Conservation (phyloP, 257 asterid genomes). For the Rhazya stricta region DNA sequence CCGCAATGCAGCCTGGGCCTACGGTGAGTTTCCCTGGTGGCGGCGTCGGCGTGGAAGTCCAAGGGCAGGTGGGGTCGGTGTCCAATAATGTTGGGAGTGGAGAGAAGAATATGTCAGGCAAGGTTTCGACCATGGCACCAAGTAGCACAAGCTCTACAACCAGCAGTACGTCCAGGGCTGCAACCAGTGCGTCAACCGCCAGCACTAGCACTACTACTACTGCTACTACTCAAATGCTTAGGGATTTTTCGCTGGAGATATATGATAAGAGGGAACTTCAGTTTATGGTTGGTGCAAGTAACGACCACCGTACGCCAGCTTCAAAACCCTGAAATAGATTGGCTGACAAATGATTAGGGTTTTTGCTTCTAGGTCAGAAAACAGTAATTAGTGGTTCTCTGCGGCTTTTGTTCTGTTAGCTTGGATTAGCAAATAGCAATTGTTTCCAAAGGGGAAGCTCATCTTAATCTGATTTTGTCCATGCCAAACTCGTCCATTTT, state of each 20-base stretch:
- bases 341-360: background rate
- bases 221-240: conserved; percentile 38
- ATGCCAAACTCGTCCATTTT: background rate
- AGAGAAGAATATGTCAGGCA: conserved; percentile 16
- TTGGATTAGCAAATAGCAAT: background rate
- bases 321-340: conserved; percentile 29
- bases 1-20: conserved; percentile 27
- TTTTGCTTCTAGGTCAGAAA: background rate
- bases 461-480: background rate
- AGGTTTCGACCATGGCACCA: conserved; percentile 36
- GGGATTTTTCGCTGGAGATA: conserved; percentile 56
- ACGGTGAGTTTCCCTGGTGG: conserved; percentile 15
- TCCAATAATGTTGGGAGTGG: conserved; percentile 14
- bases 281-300: conserved; percentile 46
- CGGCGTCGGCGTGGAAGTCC: conserved; percentile 17
- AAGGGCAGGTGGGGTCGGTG: conserved; percentile 10
- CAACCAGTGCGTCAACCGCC: conserved; percentile 20
- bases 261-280: conserved; percentile 75
- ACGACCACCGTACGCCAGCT: conserved; percentile 34
- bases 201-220: background rate
- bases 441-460: background rate
- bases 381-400: background rate
- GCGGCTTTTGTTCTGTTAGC: background rate
- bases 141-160: conserved; percentile 23
- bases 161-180: conserved; percentile 7